Conservation (phyloP, 73 alveolate species). For the Tetrahymena borealis region DNA sequence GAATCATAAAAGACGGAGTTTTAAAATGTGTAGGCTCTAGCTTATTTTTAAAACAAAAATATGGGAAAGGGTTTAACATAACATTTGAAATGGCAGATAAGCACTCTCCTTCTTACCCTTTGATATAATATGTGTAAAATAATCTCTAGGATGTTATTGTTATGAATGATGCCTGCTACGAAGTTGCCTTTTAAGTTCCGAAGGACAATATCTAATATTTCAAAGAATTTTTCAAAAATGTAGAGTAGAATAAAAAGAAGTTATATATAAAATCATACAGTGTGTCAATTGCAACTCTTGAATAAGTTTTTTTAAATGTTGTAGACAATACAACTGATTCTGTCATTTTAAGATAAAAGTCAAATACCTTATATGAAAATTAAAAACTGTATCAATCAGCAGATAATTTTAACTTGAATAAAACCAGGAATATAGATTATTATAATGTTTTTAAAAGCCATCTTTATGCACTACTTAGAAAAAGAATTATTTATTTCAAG, state of each 20-base stretch:
- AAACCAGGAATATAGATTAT: conserved; percentile 39
- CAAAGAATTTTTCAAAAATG: conserved; percentile 61
- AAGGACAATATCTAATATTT: conserved; percentile 43
- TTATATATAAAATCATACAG: conserved; percentile 80
- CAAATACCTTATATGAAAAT: conserved; percentile 1
- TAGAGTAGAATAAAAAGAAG: conserved; percentile 53
- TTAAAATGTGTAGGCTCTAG: conserved; percentile 88
- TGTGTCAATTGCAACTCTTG: conserved; percentile 90
- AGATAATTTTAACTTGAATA: conserved; percentile 57
- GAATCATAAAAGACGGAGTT: conserved; percentile 92
- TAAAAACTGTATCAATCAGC: background rate
- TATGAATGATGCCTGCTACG: conserved; percentile 54
- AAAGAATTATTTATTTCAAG: conserved; percentile 40
- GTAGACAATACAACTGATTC: conserved; percentile 30
- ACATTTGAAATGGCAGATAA: conserved; percentile 29
- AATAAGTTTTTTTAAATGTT: conserved; percentile 87
- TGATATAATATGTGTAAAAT: conserved; percentile 11
- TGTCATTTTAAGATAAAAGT: conserved; percentile 56
- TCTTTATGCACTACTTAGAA: conserved; percentile 46
- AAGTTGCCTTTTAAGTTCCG: conserved; percentile 60
- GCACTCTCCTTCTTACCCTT: conserved; percentile 19
- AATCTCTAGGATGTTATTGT: conserved; percentile 8
- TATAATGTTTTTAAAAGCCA: conserved; percentile 41
- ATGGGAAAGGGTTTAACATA: conserved; percentile 92
- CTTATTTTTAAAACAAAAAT: conserved; percentile 82